Evolutionary conservation across 306 rosid species (phyloP).

Genomic region (Prosopis cineraria): DNA sequence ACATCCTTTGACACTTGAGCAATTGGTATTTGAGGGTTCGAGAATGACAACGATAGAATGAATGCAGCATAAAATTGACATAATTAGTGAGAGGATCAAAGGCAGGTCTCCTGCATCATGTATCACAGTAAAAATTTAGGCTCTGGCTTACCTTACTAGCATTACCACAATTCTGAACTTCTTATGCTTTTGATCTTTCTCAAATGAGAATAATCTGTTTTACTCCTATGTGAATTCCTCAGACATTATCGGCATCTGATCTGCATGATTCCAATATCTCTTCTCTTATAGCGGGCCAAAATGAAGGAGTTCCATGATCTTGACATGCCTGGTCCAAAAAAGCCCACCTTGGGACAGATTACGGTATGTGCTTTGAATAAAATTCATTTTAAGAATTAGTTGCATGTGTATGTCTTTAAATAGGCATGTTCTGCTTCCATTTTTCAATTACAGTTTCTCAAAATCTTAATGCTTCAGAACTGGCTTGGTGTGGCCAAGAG

Average conservation of each 20-base stretch:
- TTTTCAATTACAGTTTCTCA: conserved; percentile 21
- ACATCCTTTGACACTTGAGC: neutral
- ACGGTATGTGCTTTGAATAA: conserved; percentile 55
- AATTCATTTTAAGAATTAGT: neutral
- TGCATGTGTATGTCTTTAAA: neutral
- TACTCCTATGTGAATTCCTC: conserved; percentile 36
- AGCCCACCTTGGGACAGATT: conserved; percentile 66
- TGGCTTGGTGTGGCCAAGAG: conserved; percentile 73
- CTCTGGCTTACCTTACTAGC: conserved; percentile 8
- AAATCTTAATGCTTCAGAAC: conserved; percentile 50
- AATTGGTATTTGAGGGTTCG: conserved; percentile 8
- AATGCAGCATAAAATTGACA: neutral
- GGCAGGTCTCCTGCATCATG: conserved; percentile 4
- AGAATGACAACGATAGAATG: neutral
- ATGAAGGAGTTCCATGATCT: conserved; percentile 83
- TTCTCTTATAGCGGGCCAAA: conserved; percentile 74
- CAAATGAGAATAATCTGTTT: conserved; percentile 13
- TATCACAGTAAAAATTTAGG: conserved; percentile 6
- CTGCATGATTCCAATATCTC: conserved; percentile 64
- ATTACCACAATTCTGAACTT: conserved; percentile 11
- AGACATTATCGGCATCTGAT: conserved; percentile 88
- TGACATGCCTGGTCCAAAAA: conserved; percentile 71
- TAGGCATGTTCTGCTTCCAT: neutral
- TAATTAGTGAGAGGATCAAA: neutral
- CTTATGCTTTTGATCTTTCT: conserved; percentile 17